Evolutionary conservation across 2,329 filamentous ascomycete genomes (phyloP).

Genomic region (Sporothrix brasiliensis): DNA sequence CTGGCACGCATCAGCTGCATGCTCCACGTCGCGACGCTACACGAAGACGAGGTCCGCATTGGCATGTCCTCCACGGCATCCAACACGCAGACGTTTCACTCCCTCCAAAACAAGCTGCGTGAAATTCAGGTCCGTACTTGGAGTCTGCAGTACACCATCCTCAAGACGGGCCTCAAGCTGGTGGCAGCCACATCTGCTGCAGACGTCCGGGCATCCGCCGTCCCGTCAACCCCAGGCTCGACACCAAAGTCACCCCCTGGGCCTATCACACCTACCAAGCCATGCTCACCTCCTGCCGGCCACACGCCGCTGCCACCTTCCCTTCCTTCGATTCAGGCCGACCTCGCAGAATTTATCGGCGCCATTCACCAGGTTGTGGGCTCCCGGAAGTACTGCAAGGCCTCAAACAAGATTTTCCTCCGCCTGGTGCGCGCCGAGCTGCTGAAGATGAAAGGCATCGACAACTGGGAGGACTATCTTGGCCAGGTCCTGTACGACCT

Average conservation of each 20-base stretch:
- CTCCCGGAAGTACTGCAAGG: conserved; percentile 80
- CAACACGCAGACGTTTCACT: conserved; percentile 58
- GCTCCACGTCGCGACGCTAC: conserved; percentile 76
- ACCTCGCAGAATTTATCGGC: conserved; percentile 77
- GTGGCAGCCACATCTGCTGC: neutral
- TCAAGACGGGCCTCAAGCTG: conserved; percentile 68
- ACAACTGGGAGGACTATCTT: conserved; percentile 84
- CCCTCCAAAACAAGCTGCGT: conserved; percentile 70
- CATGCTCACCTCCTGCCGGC: neutral
- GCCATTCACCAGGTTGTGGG: conserved; percentile 83
- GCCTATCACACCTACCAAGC: neutral
- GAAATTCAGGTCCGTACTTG: conserved; percentile 87
- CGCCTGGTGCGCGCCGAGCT: conserved; percentile 88
- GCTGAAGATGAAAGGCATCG: conserved; percentile 71
- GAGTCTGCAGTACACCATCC: conserved; percentile 80
- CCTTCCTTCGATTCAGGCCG: conserved; percentile 60
- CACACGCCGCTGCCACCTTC: neutral
- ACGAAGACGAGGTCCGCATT: conserved; percentile 82
- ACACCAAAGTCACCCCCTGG: neutral
- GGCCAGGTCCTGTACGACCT: conserved; percentile 83
- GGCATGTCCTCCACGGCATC: conserved; percentile 61
- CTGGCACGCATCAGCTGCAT: conserved; percentile 72
- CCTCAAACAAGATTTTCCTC: conserved; percentile 82
- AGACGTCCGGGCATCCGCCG: neutral
- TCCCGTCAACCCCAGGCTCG: neutral